A percentile compares a stretch with the other conserved stretches of the same genome.
Evolutionary conservation across 2,329 filamentous ascomycete species (phyloP).

Genomic region (Leptoxyphium fumago): DNA sequence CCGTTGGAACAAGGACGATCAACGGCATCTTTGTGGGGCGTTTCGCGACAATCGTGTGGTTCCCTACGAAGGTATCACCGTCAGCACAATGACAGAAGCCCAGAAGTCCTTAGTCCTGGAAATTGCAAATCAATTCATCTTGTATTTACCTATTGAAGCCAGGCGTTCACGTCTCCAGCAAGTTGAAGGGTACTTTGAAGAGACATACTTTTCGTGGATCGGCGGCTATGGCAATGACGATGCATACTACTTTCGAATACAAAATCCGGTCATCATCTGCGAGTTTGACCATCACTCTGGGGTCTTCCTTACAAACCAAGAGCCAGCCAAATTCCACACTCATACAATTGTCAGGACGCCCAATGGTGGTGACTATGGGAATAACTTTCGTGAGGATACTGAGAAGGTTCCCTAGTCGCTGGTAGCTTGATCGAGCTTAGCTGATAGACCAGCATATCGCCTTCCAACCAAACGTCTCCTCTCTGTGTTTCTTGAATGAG

Average conservation of each 20-base stretch:
- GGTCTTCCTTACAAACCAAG: constrained; percentile 58
- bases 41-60: constrained; percentile 66
- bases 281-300: constrained; percentile 74
- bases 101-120: constrained; percentile 42
- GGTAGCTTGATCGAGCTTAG: too few relatives aligned
- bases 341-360: constrained; percentile 60
- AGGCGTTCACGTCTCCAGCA: constrained; percentile 41
- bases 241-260: constrained; percentile 64
- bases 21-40: constrained; percentile 63
- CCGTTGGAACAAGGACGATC: constrained; percentile 69
- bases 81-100: constrained; percentile 30
- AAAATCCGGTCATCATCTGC: constrained; percentile 58
- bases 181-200: constrained; percentile 41
- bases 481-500: too few relatives aligned
- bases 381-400: constrained; percentile 22
- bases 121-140: constrained; percentile 49
- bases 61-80: constrained; percentile 51
- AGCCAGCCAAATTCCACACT: constrained; percentile 65
- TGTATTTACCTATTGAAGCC: constrained; percentile 49
- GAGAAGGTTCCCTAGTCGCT: too few relatives aligned
- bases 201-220: constrained; percentile 73
- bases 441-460: too few relatives aligned
- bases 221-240: constrained; percentile 52
- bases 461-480: too few relatives aligned
- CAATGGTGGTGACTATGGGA: constrained; percentile 64